Base-by-base conservation (phyloP, 306 rosid genomes). In the Biancaea sappan region DNA sequence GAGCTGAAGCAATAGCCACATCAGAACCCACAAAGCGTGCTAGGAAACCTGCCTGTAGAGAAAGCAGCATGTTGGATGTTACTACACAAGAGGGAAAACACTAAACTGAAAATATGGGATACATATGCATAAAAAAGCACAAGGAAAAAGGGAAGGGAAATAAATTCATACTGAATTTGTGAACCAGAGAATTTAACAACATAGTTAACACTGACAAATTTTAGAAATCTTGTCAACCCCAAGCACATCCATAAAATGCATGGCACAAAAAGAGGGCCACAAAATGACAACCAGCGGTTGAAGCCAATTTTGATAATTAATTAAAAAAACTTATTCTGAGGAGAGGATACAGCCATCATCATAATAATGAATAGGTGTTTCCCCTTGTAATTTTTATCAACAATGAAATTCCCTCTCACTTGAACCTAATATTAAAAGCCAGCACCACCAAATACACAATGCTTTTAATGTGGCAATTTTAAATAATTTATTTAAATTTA, bases 1-100 rank as follows among this genome's bases (percentile, higher is more conserved):
- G 96, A 14, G 94, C 81, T 35, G 92, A 91, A 59, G 92, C 92
- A 80, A 84, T 62, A n/a, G 88, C 90, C 74, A 78, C 51, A 77
- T 88, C 94, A 46, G 94, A 79, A 81, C 90, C 94, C 43, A 84
- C 84, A 78, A 91, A 70, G 41, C 79, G 84, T 80, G 86, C 83
- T 9, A 91, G 86, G 82, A 91, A 91, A 43, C 84, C 82, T 71
- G 89, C 92, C 94, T 88, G 86, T 53, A 77, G 69, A 56, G 64
- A 85, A 66, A 52, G 63, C 77, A 59, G 15, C 28, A 15, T 32
- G 35, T 29, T 32, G 8, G 24, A 60, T 25, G 62, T 46, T 44
- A 76, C 65, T 14, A 68, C 14, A n/a, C 70, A 43, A 24, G 37
- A 57, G 16, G 60, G n/a, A 56, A 28, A 5, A n/a, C 34, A 61